Evolutionary conservation across 2,329 filamentous ascomycete genomes (phyloP), one percentile per base, ranked within the genome.

Genomic region (Sarocladium brachiariae): DNA sequence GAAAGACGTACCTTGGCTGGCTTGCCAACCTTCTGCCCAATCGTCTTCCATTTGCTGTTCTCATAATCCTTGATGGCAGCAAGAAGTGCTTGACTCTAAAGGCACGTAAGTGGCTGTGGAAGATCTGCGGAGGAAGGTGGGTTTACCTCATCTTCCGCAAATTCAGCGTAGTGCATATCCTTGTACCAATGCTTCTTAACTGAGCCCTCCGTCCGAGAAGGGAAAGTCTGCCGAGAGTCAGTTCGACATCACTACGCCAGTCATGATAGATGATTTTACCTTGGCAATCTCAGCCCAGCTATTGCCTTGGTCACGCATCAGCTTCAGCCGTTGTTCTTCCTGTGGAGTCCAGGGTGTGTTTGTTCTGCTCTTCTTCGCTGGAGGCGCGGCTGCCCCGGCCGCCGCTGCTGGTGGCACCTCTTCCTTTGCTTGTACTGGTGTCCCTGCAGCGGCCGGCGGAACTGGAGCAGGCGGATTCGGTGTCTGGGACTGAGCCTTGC

Each of bases 161-260:
- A 97, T 65, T 97, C 93, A 57, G 93, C 93, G 67, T 97, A 97
- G 66, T 99, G 93, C 93, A 99, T 99, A 61, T 99, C 93, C 79
- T 97, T 97, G 70, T 99, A 97, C 92, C 93, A 99, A 68, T 99
- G 93, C 72, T 97, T 99, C 77, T 97, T 99, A 19, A 99, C 93
- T 63, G 91, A 96, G 7, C 93, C 93, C 71, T 99, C 93, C 37
- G 93, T 99, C 61, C 93, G 80, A 21, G 83, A 84, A 10, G 93
- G 92, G 65, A 99, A 99, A 2, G 87, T 91, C 88, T 95, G 34
- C 56, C 10, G 33, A 46, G 38, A 41, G 34, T 52, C 13, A 54
- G 53, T 31, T 19, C 19, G 16, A 21, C 10, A 16, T 39, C 35
- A 8, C 7, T 16, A 16, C 13, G 3, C 16, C 13, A 13, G 16